Conservation (phyloP, 2,329 filamentous ascomycete species). For the Westerdykella ornata region DNA sequence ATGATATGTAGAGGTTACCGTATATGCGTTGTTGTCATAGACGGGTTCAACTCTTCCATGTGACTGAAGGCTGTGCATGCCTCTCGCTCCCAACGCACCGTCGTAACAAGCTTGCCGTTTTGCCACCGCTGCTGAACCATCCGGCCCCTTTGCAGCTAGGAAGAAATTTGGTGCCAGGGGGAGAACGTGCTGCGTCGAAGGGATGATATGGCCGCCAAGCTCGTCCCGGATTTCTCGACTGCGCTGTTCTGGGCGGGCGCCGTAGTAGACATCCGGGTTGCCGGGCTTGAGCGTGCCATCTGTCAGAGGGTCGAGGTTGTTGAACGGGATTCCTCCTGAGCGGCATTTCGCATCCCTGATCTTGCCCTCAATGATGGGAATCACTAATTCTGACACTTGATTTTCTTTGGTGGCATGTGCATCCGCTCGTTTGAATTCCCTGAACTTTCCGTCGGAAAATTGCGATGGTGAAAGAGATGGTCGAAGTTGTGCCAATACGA, state of each 20-base stretch:
- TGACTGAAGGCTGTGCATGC: slow-evolving; percentile 37
- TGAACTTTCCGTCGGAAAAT: slow-evolving; percentile 27
- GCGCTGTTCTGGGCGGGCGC: slow-evolving; percentile 24
- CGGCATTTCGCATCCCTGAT: slow-evolving; percentile 15
- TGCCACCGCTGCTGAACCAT: slow-evolving; percentile 21
- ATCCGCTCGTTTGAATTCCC: slow-evolving; percentile 25
- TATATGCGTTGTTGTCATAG: slow-evolving; percentile 40
- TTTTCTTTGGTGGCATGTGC: slow-evolving; percentile 31
- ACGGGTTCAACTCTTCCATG: slow-evolving; percentile 24
- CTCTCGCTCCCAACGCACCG: slow-evolving; percentile 28
- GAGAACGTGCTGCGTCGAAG: slow-evolving; percentile 20
- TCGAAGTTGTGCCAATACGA: slow-evolving; percentile 19
- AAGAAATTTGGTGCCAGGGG: slow-evolving; percentile 21
- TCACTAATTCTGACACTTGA: slow-evolving; percentile 26
- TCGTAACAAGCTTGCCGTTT: slow-evolving; percentile 20
- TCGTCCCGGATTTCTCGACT: slow-evolving; percentile 20
- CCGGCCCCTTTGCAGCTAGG: too few relatives aligned
- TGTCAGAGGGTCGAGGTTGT: slow-evolving; percentile 13
- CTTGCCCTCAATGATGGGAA: slow-evolving; percentile 29
- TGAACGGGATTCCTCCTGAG: slow-evolving; percentile 18
- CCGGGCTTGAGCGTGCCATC: slow-evolving; percentile 11
- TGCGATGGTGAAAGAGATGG: slow-evolving; percentile 32
- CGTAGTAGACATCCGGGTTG: slow-evolving; percentile 32
- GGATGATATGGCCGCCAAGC: slow-evolving; percentile 23
- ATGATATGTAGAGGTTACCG: slow-evolving; percentile 38